phyloP scores from a whole-genome alignment of 495 filamentous ascomycete species.

The Alectoria sarmentosa region DNA sequence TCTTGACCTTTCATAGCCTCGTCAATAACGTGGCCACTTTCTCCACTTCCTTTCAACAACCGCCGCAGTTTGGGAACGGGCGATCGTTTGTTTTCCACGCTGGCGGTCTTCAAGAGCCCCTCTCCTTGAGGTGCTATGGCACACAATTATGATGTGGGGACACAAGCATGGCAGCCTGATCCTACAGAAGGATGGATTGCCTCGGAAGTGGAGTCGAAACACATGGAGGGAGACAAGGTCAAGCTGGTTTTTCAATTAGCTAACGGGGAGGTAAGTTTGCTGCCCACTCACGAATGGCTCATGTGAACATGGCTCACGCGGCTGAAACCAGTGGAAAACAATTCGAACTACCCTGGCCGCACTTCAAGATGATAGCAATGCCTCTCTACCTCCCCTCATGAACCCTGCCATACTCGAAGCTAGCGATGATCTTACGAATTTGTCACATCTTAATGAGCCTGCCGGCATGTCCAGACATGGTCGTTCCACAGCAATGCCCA shows the following conservation, averaged over 20 bases:
- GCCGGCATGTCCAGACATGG: conserved; percentile 58
- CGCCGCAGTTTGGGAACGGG: not conserved
- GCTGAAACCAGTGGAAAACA: conserved; percentile 56
- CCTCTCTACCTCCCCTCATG: conserved; percentile 82
- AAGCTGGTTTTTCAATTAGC: conserved; percentile 76
- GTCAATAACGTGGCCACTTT: conserved; percentile 1
- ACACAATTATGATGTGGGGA: conserved; percentile 95
- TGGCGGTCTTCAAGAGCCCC: conserved; percentile 20
- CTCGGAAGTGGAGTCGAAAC: conserved; percentile 87
- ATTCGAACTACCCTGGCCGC: conserved; percentile 73
- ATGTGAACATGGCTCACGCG: conserved; percentile 24
- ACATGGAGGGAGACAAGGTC: conserved; percentile 77
- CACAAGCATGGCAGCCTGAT: conserved; percentile 97
- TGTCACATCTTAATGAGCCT: conserved; percentile 97
- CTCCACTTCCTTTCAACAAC: not conserved
- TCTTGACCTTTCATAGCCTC: not conserved
- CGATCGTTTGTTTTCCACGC: conserved; percentile 9
- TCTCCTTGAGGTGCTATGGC: conserved; percentile 54
- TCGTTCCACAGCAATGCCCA: conserved; percentile 3
- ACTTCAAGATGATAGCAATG: conserved; percentile 66
- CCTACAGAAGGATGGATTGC: conserved; percentile 92
- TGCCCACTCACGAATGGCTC: conserved; percentile 7
- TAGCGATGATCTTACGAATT: conserved; percentile 94
- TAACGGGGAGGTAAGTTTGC: conserved; percentile 76
- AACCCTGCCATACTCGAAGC: conserved; percentile 98